These are phyloP conservation scores for Trametes maxima DNA, from an alignment of 768 basidiomycete species.

Conservation along the genomic window DNA sequence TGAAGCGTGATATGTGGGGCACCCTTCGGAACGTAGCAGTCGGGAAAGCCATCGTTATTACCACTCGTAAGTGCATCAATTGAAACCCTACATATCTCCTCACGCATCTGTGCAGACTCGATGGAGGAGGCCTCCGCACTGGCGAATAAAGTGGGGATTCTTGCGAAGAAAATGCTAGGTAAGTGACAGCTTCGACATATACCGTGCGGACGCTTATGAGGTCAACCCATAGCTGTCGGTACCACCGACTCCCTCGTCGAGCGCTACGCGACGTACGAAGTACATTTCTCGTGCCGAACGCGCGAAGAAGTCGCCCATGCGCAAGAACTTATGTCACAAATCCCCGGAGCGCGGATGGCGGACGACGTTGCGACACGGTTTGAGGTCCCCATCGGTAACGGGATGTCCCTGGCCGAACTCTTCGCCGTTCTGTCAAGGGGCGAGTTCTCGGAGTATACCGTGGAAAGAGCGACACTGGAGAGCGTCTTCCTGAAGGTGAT, in stretches of 20 bases:
- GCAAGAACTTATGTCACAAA: constrained; percentile 59
- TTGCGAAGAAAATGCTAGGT: constrained; percentile 73
- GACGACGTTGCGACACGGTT: constrained; percentile 79
- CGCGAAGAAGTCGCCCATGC: constrained; percentile 61
- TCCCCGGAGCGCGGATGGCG: constrained; percentile 64
- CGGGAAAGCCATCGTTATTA: constrained; percentile 73
- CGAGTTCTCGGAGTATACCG: constrained; percentile 66
- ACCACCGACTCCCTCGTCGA: constrained; percentile 63
- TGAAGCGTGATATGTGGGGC: constrained; percentile 83
- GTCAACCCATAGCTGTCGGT: constrained; percentile 54
- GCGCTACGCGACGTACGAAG: constrained; percentile 74
- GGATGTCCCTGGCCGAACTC: constrained; percentile 56
- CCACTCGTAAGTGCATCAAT: constrained; percentile 54
- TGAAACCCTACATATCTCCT: too few species aligned
- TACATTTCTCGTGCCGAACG: constrained; percentile 70
- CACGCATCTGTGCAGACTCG: constrained; percentile 48
- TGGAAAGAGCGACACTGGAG: constrained; percentile 70
- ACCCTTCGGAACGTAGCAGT: constrained; percentile 64
- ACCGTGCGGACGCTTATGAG: background rate
- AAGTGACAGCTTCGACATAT: constrained; percentile 22
- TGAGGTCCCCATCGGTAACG: constrained; percentile 59
- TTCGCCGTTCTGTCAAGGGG: constrained; percentile 56
- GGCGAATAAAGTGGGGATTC: constrained; percentile 74
- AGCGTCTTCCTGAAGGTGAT: constrained; percentile 76
- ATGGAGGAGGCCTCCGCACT: constrained; percentile 86